These are phyloP conservation scores for Hawksworthiomyces lignivorus DNA, from an alignment of 2,329 filamentous ascomycete genomes.

Conservation along the genomic window DNA sequence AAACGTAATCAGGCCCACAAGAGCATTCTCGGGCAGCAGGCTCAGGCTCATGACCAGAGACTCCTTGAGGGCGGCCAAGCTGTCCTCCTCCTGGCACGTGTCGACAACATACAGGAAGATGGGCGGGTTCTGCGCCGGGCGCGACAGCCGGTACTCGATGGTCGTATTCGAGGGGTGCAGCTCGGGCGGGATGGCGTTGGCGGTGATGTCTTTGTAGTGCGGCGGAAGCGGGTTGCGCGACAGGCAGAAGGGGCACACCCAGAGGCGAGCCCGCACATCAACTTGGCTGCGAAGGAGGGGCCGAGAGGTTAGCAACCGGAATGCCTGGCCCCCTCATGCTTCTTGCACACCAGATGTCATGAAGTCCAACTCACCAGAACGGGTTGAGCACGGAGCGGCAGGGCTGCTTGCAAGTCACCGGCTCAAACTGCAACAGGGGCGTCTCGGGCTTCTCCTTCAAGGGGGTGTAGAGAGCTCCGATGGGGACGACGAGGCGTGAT, in stretches of 20 bases:
- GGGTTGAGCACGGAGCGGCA: constrained; percentile 95
- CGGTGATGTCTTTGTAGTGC: constrained; percentile 85
- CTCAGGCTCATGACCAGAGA: constrained; percentile 81
- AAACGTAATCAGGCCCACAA: constrained; percentile 78
- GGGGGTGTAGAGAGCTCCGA: constrained; percentile 91
- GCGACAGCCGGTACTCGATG: constrained; percentile 78
- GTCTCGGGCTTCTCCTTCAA: constrained; percentile 90
- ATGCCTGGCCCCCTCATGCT: neutral
- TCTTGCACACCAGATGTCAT: too few species aligned
- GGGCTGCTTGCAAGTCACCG: constrained; percentile 91
- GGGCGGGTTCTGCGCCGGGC: constrained; percentile 75
- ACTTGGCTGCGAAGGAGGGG: constrained; percentile 53
- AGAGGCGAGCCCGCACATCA: constrained; percentile 73
- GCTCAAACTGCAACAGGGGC: constrained; percentile 87
- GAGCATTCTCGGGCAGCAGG: constrained; percentile 69
- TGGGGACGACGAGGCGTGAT: constrained; percentile 87
- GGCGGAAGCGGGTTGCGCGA: constrained; percentile 75
- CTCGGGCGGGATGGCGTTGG: constrained; percentile 75
- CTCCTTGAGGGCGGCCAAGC: constrained; percentile 73
- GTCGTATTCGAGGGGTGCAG: constrained; percentile 76
- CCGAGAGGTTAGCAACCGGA: constrained; percentile 19
- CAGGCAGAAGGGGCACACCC: constrained; percentile 85
- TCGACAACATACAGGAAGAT: constrained; percentile 86
- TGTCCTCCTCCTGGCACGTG: constrained; percentile 82
- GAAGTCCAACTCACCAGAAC: constrained; percentile 71